phyloP scores from a whole-genome alignment of 73 alveolate species.

The Paramecium octaurelia region DNA sequence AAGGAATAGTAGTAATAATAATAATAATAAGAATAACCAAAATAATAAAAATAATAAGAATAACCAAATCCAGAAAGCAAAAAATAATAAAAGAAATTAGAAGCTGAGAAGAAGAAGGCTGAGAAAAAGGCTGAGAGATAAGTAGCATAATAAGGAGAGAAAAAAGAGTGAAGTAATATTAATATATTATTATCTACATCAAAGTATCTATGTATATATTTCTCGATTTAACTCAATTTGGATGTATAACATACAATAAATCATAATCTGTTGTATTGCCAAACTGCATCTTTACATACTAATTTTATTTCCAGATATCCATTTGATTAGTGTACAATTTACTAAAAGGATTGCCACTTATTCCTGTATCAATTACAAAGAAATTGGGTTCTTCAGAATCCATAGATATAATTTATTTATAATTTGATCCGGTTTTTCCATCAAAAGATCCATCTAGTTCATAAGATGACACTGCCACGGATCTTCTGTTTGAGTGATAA shows the following conservation, averaged over 20 bases:
- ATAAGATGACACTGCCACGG: background rate
- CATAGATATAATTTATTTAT: slow-evolving; percentile 39
- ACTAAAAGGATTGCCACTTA: background rate
- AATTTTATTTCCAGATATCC: background rate
- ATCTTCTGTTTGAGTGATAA: slow-evolving; percentile 42
- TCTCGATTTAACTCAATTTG: background rate
- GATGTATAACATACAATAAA: background rate
- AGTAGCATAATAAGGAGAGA: background rate
- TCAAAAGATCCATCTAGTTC: slow-evolving; percentile 3
- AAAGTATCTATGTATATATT: background rate
- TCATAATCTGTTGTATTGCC: background rate
- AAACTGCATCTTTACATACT: too few species aligned
- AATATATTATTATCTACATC: background rate
- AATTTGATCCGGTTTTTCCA: slow-evolving; percentile 52
- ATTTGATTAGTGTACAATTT: background rate
- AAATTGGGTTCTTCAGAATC: slow-evolving; percentile 29
- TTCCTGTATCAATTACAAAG: slow-evolving; percentile 39
- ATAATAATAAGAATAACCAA: background rate
- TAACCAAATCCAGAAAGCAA: slow-evolving; percentile 43
- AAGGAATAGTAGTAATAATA: slow-evolving; percentile 61
- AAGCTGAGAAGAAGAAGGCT: background rate
- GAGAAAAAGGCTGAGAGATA: slow-evolving; percentile 18
- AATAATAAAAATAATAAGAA: slow-evolving; percentile 52
- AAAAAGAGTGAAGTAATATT: background rate
- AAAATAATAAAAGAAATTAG: slow-evolving; percentile 1